A percentile compares a stretch with the other conserved stretches of the same genome.
phyloP scores from a whole-genome alignment of 768 basidiomycete species.

The Boletellus ananiceps region DNA sequence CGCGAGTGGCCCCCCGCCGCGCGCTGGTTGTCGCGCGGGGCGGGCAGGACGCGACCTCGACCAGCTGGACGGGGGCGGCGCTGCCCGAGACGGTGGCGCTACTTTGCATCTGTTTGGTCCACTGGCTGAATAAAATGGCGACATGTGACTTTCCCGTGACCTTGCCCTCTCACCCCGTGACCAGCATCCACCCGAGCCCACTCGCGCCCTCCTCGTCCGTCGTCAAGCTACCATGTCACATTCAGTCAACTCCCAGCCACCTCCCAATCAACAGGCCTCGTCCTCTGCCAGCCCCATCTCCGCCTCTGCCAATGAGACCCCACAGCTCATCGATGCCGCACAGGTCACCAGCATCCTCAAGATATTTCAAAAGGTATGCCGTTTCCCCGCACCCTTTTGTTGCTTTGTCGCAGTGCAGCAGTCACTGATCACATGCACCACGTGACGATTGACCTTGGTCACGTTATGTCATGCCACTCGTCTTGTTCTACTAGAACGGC shows the following conservation, averaged over 20 bases:
- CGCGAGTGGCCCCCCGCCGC: too few relatives aligned
- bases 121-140: constrained; percentile 30
- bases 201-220: too few relatives aligned
- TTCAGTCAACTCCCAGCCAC: background rate
- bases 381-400: too few relatives aligned
- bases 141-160: constrained; percentile 44
- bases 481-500: constrained; percentile 32
- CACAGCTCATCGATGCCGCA: constrained; percentile 39
- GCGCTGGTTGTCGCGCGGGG: too few relatives aligned
- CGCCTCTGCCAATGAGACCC: constrained; percentile 4
- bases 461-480: constrained; percentile 15
- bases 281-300: constrained; percentile 8
- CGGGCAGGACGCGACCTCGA: too few relatives aligned
- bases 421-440: constrained; percentile 7
- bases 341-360: constrained; percentile 61
- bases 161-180: constrained; percentile 39
- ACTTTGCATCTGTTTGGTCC: constrained; percentile 32
- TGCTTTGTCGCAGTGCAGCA: too few relatives aligned
- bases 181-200: constrained; percentile 23
- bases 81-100: constrained; percentile 6
- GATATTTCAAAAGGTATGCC: constrained; percentile 53
- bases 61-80: background rate
- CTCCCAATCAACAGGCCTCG: constrained; percentile 7
- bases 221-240: background rate
- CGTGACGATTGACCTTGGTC: constrained; percentile 24